Base-by-base conservation (phyloP, 495 filamentous ascomycete genomes). In the Aspergillus baeticus region DNA sequence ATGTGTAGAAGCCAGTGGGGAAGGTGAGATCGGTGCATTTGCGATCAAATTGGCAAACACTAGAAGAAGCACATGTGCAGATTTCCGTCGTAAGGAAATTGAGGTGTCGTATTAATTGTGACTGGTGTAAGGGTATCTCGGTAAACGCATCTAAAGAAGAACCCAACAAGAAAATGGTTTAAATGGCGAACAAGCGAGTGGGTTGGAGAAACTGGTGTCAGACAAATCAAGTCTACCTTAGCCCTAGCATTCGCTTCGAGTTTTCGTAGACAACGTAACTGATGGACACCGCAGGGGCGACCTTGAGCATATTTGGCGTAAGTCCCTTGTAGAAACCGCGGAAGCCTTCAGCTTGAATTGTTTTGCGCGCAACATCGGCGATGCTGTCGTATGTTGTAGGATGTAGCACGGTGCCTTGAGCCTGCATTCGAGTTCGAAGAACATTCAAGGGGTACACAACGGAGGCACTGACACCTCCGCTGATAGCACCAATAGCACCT, bases 241-340 rank as follows among this genome's bases (percentile, higher is more conserved):
- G 74, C 18, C 85, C 81, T 57, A 97, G 75, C 23, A 87, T 68
- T 51, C 81, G 84, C 77, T 98, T 98, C 47, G 90, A 83, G 65
- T 97, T 96, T 71, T 98, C 94, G 68, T 98, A 98, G 46, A 94
- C 92, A 69, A 98, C 89, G 77, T 96, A 98, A 38, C 93, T 92
- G 70, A 99, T 99, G 56, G 90, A 95, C 21, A 99, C 90, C 43
- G 94, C 93, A 0, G 94, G 94, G 8, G 93, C 91, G 33, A 99
- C 94, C 73, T 99, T 99, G 62, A 98, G 79, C 17, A 99, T 80
- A 63, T 98, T 99, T 22, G 94, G 94, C 23, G 93, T 96, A 55
- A 97, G 76, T 2, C 94, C 94, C 69, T 94, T 96, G 79, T 96
- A 99, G 51, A 99, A 78, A 0, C 94, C 95, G 45, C 88, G 80